phyloP scores from a whole-genome alignment of 1,284 basidiomycete species.

The Cryptococcus sp. region DNA sequence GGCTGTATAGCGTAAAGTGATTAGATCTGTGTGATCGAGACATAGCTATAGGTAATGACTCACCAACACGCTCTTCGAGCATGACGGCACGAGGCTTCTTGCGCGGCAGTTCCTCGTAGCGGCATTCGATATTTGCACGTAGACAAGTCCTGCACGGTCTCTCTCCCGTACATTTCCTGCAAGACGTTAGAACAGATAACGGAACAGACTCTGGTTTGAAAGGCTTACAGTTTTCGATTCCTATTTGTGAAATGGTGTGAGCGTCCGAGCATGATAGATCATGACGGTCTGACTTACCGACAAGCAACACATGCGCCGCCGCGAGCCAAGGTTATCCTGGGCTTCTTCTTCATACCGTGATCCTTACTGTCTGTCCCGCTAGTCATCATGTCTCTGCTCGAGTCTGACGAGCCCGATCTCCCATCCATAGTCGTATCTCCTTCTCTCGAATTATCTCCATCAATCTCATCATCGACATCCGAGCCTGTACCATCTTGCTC shows the following conservation, averaged over 20 bases:
- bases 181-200: background rate
- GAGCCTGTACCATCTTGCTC: background rate
- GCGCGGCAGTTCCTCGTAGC: constrained; percentile 32
- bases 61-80: constrained; percentile 39
- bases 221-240: constrained; percentile 33
- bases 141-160: constrained; percentile 30
- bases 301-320: constrained; percentile 38
- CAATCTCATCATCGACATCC: background rate
- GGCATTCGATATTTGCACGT: constrained; percentile 29
- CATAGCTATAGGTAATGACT: constrained; percentile 4
- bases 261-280: no score
- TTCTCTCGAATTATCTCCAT: background rate
- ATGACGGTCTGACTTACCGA: constrained; percentile 12
- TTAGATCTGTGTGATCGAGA: background rate
- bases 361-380: background rate
- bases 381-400: constrained; percentile 6
- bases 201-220: background rate
- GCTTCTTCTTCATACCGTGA: constrained; percentile 24
- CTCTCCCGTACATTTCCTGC: constrained; percentile 38
- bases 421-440: no score
- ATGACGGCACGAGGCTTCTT: constrained; percentile 28
- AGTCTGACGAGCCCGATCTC: constrained; percentile 2
- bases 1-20: constrained; percentile 15
- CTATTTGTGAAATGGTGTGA: background rate
- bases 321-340: constrained; percentile 29